These are phyloP conservation scores for Xylariaceae sp. DNA, from an alignment of 2,329 filamentous ascomycete species.

Conservation along the genomic window DNA sequence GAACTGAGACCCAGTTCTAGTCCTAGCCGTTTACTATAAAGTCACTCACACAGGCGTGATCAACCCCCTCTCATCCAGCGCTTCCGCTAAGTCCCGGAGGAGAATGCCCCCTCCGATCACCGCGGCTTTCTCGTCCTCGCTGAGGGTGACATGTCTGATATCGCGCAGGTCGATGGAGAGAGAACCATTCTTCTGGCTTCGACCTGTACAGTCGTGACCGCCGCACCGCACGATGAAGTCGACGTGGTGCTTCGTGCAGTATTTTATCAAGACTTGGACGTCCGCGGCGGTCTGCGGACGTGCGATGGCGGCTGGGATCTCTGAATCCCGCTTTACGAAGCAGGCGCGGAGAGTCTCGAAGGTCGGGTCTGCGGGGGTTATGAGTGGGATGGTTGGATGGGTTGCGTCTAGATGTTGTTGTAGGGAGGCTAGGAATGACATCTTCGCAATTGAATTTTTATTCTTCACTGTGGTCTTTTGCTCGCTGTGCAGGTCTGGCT, in stretches of 20 bases:
- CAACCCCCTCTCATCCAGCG: conserved; percentile 29
- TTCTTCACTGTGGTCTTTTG: too few species aligned
- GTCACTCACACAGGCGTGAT: conserved; percentile 26
- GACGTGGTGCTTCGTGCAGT: conserved; percentile 19
- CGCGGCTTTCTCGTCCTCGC: conserved; percentile 27
- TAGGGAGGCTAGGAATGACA: background rate
- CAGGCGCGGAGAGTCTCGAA: conserved; percentile 20
- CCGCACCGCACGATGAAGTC: conserved; percentile 30
- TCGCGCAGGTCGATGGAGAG: conserved; percentile 36
- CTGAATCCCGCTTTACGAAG: conserved; percentile 12
- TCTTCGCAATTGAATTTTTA: background rate
- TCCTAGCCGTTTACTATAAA: background rate
- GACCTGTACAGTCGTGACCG: conserved; percentile 34
- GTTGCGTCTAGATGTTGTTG: background rate
- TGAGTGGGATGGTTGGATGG: conserved; percentile 3
- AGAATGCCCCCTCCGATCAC: conserved; percentile 35
- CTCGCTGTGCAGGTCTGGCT: too few species aligned
- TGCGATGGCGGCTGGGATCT: conserved; percentile 17
- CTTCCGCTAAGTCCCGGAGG: conserved; percentile 24
- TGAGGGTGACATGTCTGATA: conserved; percentile 30
- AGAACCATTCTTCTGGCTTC: conserved; percentile 28
- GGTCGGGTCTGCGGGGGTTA: conserved; percentile 6
- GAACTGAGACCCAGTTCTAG: too few species aligned
- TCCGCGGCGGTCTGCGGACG: conserved; percentile 21
- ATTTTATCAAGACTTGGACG: conserved; percentile 19